A percentile compares a stretch with the other conserved stretches of the same genome.
Conservation (phyloP, 257 asterid species). For the Scutellaria baicalensis region DNA sequence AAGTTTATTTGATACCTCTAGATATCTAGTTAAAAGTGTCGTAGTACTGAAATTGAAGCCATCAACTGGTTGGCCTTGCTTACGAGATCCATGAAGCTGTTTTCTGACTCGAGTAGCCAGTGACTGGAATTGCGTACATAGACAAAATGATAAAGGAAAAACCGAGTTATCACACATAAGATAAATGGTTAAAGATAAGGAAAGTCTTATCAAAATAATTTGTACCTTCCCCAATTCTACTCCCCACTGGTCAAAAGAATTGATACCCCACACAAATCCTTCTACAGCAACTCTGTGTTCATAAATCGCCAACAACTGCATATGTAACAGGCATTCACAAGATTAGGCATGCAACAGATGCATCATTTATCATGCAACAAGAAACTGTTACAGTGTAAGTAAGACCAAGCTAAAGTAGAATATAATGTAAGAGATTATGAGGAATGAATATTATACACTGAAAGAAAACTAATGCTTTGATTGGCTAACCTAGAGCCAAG, state of each 20-base stretch:
- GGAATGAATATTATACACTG: not conserved
- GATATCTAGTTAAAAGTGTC: constrained; percentile 52
- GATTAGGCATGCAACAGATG: constrained; percentile 11
- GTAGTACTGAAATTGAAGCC: constrained; percentile 93
- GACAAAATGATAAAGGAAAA: not conserved
- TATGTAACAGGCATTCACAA: constrained; percentile 11
- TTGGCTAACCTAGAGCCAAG: not conserved
- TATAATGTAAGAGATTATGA: not conserved
- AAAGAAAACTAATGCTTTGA: not conserved
- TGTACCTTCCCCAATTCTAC: constrained; percentile 95
- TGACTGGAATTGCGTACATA: constrained; percentile 40
- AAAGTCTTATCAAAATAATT: not conserved
- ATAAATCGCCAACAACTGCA: constrained; percentile 90
- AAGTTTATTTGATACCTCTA: constrained; percentile 43
- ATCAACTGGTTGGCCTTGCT: constrained; percentile 60
- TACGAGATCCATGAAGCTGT: constrained; percentile 93
- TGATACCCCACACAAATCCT: constrained; percentile 96
- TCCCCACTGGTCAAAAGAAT: constrained; percentile 99
- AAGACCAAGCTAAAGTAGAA: not conserved
- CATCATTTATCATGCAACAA: not conserved
- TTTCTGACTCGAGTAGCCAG: constrained; percentile 95
- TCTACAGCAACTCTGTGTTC: constrained; percentile 95
- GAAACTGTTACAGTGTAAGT: not conserved
- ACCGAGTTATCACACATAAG: not conserved
- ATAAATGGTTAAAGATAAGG: not conserved